phyloP scores from a whole-genome alignment of 768 basidiomycete genomes.

The Pisolithus marmoratus region DNA sequence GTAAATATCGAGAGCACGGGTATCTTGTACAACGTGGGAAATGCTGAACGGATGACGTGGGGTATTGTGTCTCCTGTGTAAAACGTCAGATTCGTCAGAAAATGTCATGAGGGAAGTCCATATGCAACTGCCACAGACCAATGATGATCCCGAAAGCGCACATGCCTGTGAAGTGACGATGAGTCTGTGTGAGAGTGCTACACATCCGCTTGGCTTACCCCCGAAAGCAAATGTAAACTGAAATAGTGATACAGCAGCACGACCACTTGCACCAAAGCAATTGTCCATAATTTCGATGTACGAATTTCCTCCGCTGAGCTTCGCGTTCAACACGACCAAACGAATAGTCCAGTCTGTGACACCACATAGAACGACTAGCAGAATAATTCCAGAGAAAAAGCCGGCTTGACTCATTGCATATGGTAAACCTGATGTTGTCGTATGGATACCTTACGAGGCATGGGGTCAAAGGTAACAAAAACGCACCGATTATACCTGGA shows the following conservation, averaged over 20 bases:
- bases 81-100: background rate
- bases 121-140: constrained; percentile 26
- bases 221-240: constrained; percentile 98
- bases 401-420: constrained; percentile 95
- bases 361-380: constrained; percentile 72
- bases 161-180: constrained; percentile 62
- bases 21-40: constrained; percentile 61
- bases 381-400: constrained; percentile 79
- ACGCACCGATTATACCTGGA: constrained; percentile 66
- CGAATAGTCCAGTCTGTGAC: constrained; percentile 99
- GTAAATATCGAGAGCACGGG: constrained; percentile 74
- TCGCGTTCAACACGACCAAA: constrained; percentile 92
- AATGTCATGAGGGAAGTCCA: background rate
- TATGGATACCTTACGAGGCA: background rate
- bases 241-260: constrained; percentile 92
- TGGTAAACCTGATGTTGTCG: constrained; percentile 60
- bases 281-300: constrained; percentile 94
- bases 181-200: background rate
- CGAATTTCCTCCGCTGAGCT: constrained; percentile 85
- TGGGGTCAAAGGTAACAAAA: constrained; percentile 9
- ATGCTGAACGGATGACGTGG: constrained; percentile 82
- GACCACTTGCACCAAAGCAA: constrained; percentile 88
- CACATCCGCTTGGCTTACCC: constrained; percentile 40
- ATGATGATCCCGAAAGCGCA: constrained; percentile 98
- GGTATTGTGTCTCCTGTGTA: constrained; percentile 86